Base-by-base conservation (phyloP, 495 filamentous ascomycete species). In the Lasiosphaeria miniovina region DNA sequence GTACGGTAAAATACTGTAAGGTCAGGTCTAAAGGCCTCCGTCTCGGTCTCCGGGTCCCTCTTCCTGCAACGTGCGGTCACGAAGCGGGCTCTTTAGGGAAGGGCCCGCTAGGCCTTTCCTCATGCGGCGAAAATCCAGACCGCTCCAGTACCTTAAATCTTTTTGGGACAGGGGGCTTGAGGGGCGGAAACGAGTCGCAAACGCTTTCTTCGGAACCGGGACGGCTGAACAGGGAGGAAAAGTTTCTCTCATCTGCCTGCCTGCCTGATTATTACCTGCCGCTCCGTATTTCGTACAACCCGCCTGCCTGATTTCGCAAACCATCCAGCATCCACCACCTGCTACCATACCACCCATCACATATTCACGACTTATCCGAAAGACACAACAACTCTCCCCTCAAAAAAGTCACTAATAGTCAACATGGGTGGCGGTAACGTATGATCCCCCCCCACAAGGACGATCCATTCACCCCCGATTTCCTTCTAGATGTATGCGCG, bases 371-470 rank as follows among this genome's bases (percentile, higher is more conserved):
- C 52, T n/a, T 34, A 12, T 11, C 38, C 41, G 0, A n/a, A 12
- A 31, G 8, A 33, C 32, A 17, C 49, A 17, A 33, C 36, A 45
- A 35, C 9, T 52, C 12, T 33, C 51, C 40, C 17, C 35, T 36
- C 52, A 60, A 54, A 24, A 54, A 38, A 55, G 45, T 17, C 4
- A 43, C 54, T 14, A 63, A 60, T 45, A 49, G 35, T 24, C 63
- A 77, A 66, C 64, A 82, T 82, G 80, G 80, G 80, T 60, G 71
- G 71, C 40, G 71, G 71, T 60, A 83, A 83, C 77, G 80, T 82
- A 77, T 54, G 78, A 71, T 36, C 49, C 17, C 12, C 36, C 32
- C 35, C 3, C 14, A 54, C 40, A 35, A 52, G n/a, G n/a, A n/a
- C n/a, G n/a, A n/a, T n/a, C n/a, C n/a, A n/a, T n/a, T n/a, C n/a